Percentiles rank a stretch among this genome's conserved stretches.
phyloP scores from a whole-genome alignment of 176 grass and related monocot species.

The Oryza meyeriana region DNA sequence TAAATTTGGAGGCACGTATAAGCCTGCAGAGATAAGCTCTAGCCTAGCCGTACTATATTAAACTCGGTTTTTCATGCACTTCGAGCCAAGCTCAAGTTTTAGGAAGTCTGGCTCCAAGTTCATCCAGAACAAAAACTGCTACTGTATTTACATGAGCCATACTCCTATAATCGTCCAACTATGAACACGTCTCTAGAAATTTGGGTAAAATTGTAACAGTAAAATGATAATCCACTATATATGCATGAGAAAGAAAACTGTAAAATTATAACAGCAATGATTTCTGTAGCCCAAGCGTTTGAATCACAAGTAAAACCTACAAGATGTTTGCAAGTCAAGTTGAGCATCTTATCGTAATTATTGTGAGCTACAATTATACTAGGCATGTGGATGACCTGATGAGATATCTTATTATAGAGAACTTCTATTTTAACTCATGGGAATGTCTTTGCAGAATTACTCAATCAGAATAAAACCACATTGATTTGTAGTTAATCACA shows the following conservation, averaged over 20 bases:
- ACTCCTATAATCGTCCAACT: not conserved
- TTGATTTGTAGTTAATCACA: constrained; percentile 12
- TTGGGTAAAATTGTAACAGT: not conserved
- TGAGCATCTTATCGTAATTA: not conserved
- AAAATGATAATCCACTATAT: not conserved
- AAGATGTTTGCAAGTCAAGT: not conserved
- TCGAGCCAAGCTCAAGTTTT: not conserved
- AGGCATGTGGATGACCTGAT: constrained; percentile 1
- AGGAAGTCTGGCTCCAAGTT: not conserved
- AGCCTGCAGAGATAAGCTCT: not conserved
- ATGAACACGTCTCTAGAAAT: not conserved
- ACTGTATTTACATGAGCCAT: not conserved
- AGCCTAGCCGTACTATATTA: not conserved
- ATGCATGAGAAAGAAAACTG: not conserved
- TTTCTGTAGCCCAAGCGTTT: not conserved
- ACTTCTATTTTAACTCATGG: not conserved
- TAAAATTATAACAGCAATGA: not conserved
- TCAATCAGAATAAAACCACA: constrained; percentile 1
- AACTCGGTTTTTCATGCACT: not conserved
- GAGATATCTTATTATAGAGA: not conserved
- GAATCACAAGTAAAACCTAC: not conserved
- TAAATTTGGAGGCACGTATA: not conserved
- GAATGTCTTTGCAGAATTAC: not conserved
- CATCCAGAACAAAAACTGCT: constrained; percentile 9
- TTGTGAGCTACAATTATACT: not conserved